Evolutionary conservation across 1,139 yeast species (phyloP).

Genomic region (Taphrina flavorubra): DNA sequence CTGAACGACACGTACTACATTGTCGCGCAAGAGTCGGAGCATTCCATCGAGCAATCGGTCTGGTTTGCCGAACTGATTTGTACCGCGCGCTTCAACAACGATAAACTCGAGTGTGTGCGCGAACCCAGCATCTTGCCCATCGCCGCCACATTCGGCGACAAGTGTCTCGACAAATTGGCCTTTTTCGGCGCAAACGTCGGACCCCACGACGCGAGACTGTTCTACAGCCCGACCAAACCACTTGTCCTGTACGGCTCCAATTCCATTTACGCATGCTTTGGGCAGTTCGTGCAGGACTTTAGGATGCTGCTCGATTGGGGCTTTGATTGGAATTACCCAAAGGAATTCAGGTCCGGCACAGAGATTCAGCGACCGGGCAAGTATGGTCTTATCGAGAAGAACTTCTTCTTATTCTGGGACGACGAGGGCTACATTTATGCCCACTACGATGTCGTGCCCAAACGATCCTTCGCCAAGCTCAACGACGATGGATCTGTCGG

Average conservation of each 20-base stretch:
- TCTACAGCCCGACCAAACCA: slow-evolving; percentile 19
- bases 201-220: slow-evolving; percentile 33
- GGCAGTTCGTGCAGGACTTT: slow-evolving; percentile 35
- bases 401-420: slow-evolving; percentile 27
- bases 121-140: slow-evolving; percentile 12
- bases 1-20: slow-evolving; percentile 26
- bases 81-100: slow-evolving; percentile 16
- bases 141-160: slow-evolving; percentile 11
- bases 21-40: slow-evolving; percentile 25
- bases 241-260: slow-evolving; percentile 26
- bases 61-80: slow-evolving; percentile 26
- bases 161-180: slow-evolving; percentile 6
- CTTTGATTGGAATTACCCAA: not conserved
- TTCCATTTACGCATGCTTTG: slow-evolving; percentile 29
- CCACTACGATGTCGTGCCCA: slow-evolving; percentile 27
- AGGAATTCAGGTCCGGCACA: slow-evolving; percentile 1
- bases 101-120: slow-evolving; percentile 11
- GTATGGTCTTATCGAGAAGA: slow-evolving; percentile 34
- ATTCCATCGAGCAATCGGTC: slow-evolving; percentile 11
- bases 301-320: slow-evolving; percentile 21
- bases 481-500: slow-evolving; percentile 31
- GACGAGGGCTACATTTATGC: not conserved
- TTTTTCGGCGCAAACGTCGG: slow-evolving; percentile 5
- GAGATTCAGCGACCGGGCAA: slow-evolving; percentile 36
- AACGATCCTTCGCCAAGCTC: slow-evolving; percentile 27